These are phyloP conservation scores for Fusarium nelsonii DNA, from an alignment of 2,329 filamentous ascomycete species.

Conservation along the genomic window DNA sequence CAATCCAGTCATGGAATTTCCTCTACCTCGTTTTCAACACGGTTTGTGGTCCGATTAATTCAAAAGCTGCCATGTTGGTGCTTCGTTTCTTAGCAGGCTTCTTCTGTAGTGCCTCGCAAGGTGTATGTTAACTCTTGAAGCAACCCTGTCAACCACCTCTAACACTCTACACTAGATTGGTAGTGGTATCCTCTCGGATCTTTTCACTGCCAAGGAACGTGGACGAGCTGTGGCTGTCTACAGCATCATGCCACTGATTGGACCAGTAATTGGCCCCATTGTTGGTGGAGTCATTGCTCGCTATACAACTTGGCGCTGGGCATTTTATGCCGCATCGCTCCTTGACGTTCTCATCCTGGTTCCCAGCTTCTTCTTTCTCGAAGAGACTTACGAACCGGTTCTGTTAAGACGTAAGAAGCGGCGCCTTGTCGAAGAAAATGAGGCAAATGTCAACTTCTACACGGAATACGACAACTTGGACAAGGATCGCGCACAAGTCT, in stretches of 20 bases:
- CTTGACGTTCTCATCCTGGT: background rate
- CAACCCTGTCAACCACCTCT: background rate
- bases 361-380: background rate
- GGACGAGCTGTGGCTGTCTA: background rate
- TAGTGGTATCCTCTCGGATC: background rate
- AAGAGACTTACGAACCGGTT: background rate
- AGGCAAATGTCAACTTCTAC: background rate
- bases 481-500: background rate
- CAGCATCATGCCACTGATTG: conserved; percentile 46
- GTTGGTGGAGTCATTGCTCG: conserved; percentile 72
- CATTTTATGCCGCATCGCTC: conserved; percentile 62
- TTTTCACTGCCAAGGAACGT: background rate
- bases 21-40: conserved; percentile 16
- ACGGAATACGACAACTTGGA: background rate
- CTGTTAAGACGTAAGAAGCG: background rate
- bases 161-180: background rate
- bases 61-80: background rate
- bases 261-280: conserved; percentile 55
- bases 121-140: background rate
- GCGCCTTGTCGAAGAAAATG: conserved; percentile 34
- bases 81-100: background rate
- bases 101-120: background rate
- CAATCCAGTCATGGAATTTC: background rate
- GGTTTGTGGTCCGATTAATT: background rate
- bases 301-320: conserved; percentile 70